Evolutionary conservation across 805 yeast genomes (phyloP), one percentile per base, ranked within the genome.

Genomic region (Candida taoyuanica): DNA sequence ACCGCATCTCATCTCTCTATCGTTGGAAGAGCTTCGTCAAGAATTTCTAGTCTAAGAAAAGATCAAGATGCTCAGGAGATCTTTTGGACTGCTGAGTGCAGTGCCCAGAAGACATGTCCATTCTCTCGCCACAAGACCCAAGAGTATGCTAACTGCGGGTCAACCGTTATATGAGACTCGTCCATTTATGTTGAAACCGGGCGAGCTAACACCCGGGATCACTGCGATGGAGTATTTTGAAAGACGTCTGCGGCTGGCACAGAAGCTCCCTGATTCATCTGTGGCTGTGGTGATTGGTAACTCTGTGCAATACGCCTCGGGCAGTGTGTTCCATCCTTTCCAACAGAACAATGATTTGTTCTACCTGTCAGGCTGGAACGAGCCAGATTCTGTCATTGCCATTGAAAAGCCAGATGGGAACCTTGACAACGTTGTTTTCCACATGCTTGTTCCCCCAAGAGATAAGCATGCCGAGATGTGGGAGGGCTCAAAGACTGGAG

Each of bases 401-500:
- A 60, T 86, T 31, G 94, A 84, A 49, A 81, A 78, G 49, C 73
- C 78, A 29, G 62, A 65, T 25, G 67, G 68, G 37, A 62, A 70
- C 41, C 63, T 72, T n/a, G 74, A 71, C 18, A 74, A 77, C 35
- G 67, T 76, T 25, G 58, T 72, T 7, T 74, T 85, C 47, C 91
- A 85, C 50, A 73, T 93, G 81, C 64, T 88, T 34, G 95, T 91
- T 3, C 96, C 88, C 3, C 88, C 87, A 13, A 82, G 83, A 56
- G 84, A 89, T 55, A 73, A 77, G 5, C 70, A 68, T 34, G 76
- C 74, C 17, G 98, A 93, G 62, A 76, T 82, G 46, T 93, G 99
- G 99, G 97, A 91, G 51, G 99, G 99, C 11, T 81, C 76, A 31
- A 74, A 95, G 50, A 82, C 94, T 14, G 99, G 99, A 1, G 71